Percentiles rank a stretch among this genome's conserved stretches.
These are phyloP conservation scores for Penicillium manginii DNA, from an alignment of 495 filamentous ascomycete species.

Conservation along the genomic window DNA sequence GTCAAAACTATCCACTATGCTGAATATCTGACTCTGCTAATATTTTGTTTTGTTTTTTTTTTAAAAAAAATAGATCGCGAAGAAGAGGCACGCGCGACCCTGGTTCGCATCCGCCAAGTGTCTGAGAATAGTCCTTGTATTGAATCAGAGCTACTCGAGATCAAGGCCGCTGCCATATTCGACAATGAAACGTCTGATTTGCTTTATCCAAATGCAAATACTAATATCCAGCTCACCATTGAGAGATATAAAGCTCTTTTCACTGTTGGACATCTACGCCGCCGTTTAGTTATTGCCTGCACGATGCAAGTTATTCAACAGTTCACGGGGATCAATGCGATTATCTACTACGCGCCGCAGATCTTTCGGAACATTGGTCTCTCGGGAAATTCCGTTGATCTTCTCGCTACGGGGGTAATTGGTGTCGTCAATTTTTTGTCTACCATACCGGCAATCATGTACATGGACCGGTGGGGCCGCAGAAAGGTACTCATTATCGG, in stretches of 20 bases:
- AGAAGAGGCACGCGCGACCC: constrained; percentile 61
- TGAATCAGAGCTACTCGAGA: constrained; percentile 76
- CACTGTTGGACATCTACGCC: background rate
- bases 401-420: constrained; percentile 64
- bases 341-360: constrained; percentile 64
- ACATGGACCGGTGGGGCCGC: constrained; percentile 67
- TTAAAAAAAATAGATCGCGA: constrained; percentile 46
- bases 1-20: too few species aligned
- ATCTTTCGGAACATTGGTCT: constrained; percentile 57
- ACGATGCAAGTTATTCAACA: constrained; percentile 17
- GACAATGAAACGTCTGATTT: constrained; percentile 69
- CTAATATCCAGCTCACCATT: background rate
- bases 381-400: constrained; percentile 54
- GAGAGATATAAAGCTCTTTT: constrained; percentile 35
- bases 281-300: constrained; percentile 1
- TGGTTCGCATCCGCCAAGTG: constrained; percentile 61
- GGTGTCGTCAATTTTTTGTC: constrained; percentile 70
- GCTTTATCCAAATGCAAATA: constrained; percentile 63
- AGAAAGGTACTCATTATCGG: constrained; percentile 66
- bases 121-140: constrained; percentile 63
- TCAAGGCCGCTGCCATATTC: constrained; percentile 72
- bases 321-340: constrained; percentile 34
- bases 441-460: constrained; percentile 62
- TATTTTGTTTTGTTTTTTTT: background rate
- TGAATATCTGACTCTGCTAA: too few species aligned